These are phyloP conservation scores for Debaryomyces maramus DNA, from an alignment of 805 yeast species.

Conservation along the genomic window DNA sequence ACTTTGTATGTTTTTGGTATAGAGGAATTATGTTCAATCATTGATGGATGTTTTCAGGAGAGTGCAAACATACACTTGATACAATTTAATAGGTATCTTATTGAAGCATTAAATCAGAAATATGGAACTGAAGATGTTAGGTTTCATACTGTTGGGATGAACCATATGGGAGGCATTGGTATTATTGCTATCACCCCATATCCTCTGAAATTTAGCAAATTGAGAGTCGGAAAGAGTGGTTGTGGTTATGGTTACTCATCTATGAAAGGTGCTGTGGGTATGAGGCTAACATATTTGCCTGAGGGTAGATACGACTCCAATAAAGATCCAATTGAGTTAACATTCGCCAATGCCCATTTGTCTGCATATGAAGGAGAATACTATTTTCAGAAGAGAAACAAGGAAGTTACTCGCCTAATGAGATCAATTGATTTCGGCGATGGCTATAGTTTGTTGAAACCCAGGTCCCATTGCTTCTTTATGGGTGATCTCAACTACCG, in stretches of 20 bases:
- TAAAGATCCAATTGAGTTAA: conserved; percentile 36
- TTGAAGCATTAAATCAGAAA: conserved; percentile 32
- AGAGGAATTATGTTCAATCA: conserved; percentile 59
- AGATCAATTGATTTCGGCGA: conserved; percentile 59
- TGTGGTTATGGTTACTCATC: conserved; percentile 63
- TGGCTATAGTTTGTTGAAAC: conserved; percentile 52
- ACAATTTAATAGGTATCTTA: conserved; percentile 32
- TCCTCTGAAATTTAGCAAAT: conserved; percentile 28
- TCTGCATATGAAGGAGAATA: conserved; percentile 73
- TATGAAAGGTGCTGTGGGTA: conserved; percentile 73
- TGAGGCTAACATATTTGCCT: conserved; percentile 45
- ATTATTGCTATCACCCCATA: conserved; percentile 49
- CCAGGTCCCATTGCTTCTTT: conserved; percentile 60
- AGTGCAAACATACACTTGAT: conserved; percentile 39
- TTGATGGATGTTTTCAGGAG: conserved; percentile 51
- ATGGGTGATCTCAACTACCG: conserved; percentile 89
- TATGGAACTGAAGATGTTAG: conserved; percentile 27
- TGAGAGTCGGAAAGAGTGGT: conserved; percentile 35
- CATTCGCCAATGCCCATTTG: conserved; percentile 71
- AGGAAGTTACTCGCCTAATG: conserved; percentile 50
- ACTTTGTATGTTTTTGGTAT: conserved; percentile 61
- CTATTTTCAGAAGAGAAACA: conserved; percentile 50
- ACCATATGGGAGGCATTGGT: conserved; percentile 61
- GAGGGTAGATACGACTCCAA: conserved; percentile 15
- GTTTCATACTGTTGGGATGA: conserved; percentile 44